Evolutionary conservation across 805 yeast genomes (phyloP), one percentile per base, ranked within the genome.

Genomic region (Kazachstania bromeliacearum): DNA sequence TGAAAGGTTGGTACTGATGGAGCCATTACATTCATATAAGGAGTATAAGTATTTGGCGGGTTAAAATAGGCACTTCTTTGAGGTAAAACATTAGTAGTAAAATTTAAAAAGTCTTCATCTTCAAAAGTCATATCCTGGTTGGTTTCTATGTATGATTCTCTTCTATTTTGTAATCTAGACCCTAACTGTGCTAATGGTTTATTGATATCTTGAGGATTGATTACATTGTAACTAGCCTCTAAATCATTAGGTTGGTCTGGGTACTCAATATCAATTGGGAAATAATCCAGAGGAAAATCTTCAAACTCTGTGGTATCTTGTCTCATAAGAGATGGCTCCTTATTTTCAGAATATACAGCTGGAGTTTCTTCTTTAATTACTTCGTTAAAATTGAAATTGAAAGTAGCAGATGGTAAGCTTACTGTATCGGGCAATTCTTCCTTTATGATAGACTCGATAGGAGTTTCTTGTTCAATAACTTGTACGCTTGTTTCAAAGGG

Each of bases 281-380:
- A 69, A 50, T 76, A 79, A 44, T 79, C 87, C 37, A 80, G 55
- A 3, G 88, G 87, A 58, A 79, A 79, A 48, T 78, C 85, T 40
- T 77, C 80, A 33, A 27, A 14, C 7, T 30, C 15, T 5, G 27
- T 17, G 8, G 34, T 21, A 7, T 20, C 17, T 15, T 8, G 7
- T 4, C 3, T 22, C 13, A 5, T 8, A 13, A n/a, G 8, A 12
- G 25, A 22, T 8, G 8, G 8, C 15, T 26, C 29, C 15, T 26
- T 26, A n/a, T 23, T n/a, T 13, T 26, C 29, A 9, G 15, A 4
- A 12, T 12, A 26, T 13, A 8, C 15, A 10, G n/a, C 26, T 23
- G 26, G 26, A 10, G 26, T 23, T n/a, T 10, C 26, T n/a, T 10
- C n/a, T 3, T 10, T 12, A 13, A 7, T 10, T 12, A 13, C 9